phyloP scores from a whole-genome alignment of 192 early-diverging fungal genomes.

The Entomortierella beljakovae region DNA sequence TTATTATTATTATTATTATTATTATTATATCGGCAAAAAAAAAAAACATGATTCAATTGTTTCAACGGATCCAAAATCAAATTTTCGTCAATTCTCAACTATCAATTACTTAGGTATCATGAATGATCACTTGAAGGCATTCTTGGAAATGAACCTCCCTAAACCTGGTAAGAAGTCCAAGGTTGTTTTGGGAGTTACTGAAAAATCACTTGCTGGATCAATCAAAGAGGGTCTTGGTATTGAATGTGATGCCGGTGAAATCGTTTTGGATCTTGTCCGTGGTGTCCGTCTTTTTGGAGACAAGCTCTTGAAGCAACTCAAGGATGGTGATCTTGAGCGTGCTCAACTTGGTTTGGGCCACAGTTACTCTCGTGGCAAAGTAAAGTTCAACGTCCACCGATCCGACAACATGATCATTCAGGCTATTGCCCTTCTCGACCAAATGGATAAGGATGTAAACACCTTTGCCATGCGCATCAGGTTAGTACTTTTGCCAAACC shows the following conservation, averaged over 20 bases:
- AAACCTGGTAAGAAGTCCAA: constrained; percentile 80
- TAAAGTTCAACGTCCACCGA: constrained; percentile 99
- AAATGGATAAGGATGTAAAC: constrained; percentile 99
- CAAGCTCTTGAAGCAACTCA: constrained; percentile 88
- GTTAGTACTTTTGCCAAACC: constrained; percentile 53
- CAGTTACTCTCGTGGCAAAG: constrained; percentile 97
- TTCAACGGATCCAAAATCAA: neutral
- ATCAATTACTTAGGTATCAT: constrained; percentile 72
- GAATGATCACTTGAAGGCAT: constrained; percentile 89
- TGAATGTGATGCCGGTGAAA: constrained; percentile 85
- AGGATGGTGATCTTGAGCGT: constrained; percentile 91
- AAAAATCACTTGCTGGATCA: constrained; percentile 80
- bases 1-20: neutral
- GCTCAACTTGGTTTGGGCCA: constrained; percentile 98
- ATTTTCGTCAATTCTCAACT: neutral
- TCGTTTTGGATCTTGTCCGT: constrained; percentile 91
- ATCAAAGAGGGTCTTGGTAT: constrained; percentile 83
- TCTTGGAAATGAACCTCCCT: constrained; percentile 95
- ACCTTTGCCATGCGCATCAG: constrained; percentile 95
- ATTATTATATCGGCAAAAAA: neutral
- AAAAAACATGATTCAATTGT: neutral
- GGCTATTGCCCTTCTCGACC: constrained; percentile 92
- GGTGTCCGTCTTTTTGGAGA: constrained; percentile 94
- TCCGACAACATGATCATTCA: constrained; percentile 95
- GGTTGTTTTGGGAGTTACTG: constrained; percentile 87